Evolutionary conservation across 768 basidiomycete genomes (phyloP).

Genomic region (Boletus sp.): DNA sequence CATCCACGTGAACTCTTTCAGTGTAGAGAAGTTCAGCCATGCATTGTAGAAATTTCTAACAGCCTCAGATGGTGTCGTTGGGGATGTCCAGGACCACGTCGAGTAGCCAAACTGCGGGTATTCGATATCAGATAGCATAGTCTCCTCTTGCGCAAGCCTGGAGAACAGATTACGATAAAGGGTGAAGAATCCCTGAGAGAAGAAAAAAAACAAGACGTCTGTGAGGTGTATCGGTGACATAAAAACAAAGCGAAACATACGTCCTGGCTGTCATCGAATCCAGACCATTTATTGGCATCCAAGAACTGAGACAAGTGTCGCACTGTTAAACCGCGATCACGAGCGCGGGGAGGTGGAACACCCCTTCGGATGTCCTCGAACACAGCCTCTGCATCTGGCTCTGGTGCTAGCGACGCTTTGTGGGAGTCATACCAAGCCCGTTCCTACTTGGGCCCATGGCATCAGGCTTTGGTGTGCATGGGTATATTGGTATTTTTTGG

Average conservation of each 20-base stretch:
- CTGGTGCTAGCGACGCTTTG: conserved; percentile 72
- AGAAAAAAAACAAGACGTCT: background rate
- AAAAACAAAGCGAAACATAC: conserved; percentile 38
- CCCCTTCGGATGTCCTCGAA: conserved; percentile 85
- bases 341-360: conserved; percentile 46
- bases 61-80: conserved; percentile 45
- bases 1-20: conserved; percentile 86
- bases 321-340: conserved; percentile 75
- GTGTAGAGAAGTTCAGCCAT: conserved; percentile 85
- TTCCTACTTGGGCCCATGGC: conserved; percentile 61
- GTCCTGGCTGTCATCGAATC: conserved; percentile 60
- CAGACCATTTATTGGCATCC: conserved; percentile 64
- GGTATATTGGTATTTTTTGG: conserved; percentile 3
- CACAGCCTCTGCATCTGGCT: conserved; percentile 80
- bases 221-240: background rate
- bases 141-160: conserved; percentile 81
- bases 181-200: conserved; percentile 77
- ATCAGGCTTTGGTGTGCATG: conserved; percentile 11
- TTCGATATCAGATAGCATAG: conserved; percentile 38
- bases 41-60: conserved; percentile 77
- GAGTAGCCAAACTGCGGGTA: conserved; percentile 86
- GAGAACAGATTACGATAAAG: conserved; percentile 86
- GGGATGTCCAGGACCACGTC: conserved; percentile 65
- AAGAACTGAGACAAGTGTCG: conserved; percentile 86
- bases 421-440: conserved; percentile 98